These are phyloP conservation scores for Ogataea corticis DNA, from an alignment of 805 yeast species.

Conservation along the genomic window DNA sequence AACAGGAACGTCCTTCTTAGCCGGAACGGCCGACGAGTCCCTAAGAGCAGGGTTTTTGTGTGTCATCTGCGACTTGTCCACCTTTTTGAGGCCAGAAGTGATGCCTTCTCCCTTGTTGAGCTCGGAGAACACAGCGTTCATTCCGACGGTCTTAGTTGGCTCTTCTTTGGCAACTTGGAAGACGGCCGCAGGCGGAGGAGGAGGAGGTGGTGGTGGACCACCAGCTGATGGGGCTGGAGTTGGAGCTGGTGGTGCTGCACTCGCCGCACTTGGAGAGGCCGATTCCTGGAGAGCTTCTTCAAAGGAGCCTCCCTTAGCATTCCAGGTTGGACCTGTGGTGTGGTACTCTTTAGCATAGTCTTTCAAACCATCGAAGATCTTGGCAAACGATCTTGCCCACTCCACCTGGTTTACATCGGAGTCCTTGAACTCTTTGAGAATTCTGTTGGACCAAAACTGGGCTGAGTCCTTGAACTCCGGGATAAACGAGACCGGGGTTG, in stretches of 20 bases:
- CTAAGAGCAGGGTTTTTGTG: constrained; percentile 88
- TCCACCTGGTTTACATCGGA: constrained; percentile 65
- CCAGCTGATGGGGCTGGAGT: constrained; percentile 74
- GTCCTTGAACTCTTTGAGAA: constrained; percentile 80
- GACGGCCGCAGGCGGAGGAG: constrained; percentile 19
- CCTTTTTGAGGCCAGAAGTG: constrained; percentile 86
- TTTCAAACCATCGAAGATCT: constrained; percentile 68
- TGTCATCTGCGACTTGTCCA: constrained; percentile 90
- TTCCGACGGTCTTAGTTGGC: constrained; percentile 41
- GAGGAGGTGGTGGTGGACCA: constrained; percentile 23
- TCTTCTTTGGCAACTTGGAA: no score
- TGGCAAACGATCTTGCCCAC: constrained; percentile 74
- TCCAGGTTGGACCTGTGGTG: constrained; percentile 85
- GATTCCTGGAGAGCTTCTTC: constrained; percentile 43
- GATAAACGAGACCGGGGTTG: constrained; percentile 72
- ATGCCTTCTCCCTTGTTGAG: constrained; percentile 82
- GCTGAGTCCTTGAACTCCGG: constrained; percentile 88
- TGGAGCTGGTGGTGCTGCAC: constrained; percentile 64
- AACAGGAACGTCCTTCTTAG: constrained; percentile 57
- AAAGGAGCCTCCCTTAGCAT: constrained; percentile 58
- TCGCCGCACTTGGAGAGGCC: constrained; percentile 18
- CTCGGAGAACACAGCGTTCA: constrained; percentile 90
- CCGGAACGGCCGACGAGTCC: constrained; percentile 49
- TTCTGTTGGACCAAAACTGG: constrained; percentile 91
- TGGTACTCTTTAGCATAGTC: constrained; percentile 75